These are phyloP conservation scores for Lentinus polychrous DNA, from an alignment of 1,284 basidiomycete genomes.

Conservation along the genomic window DNA sequence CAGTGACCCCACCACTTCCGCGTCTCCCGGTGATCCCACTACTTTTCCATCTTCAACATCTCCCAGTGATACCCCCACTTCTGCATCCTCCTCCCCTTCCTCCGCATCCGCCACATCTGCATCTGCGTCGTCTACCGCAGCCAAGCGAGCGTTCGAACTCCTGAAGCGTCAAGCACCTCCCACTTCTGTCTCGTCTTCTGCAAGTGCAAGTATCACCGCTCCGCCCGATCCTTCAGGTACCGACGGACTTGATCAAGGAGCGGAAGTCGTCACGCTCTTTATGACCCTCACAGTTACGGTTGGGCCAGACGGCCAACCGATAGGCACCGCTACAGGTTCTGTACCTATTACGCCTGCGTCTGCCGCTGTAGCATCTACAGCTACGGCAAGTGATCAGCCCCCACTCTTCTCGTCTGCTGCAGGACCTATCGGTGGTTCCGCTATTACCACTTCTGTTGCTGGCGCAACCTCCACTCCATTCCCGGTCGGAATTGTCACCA, in stretches of 20 bases:
- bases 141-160: background rate
- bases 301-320: background rate
- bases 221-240: background rate
- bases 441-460: background rate
- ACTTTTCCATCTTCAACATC: background rate
- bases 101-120: background rate
- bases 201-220: constrained; percentile 4
- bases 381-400: background rate
- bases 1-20: too few species aligned
- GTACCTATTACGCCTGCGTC: background rate
- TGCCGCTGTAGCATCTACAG: background rate
- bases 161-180: background rate
- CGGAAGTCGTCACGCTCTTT: background rate
- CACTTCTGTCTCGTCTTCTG: constrained; percentile 3
- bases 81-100: background rate
- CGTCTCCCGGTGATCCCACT: background rate
- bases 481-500: constrained; percentile 8
- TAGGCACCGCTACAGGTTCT: background rate
- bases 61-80: too few species aligned
- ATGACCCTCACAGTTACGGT: background rate
- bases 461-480: constrained; percentile 2
- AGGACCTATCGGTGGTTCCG: background rate
- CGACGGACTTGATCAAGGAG: background rate
- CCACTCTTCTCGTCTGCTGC: background rate
- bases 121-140: background rate